A percentile compares a stretch with the other conserved stretches of the same genome.
These are phyloP conservation scores for Alternaria burnsii DNA, from an alignment of 2,329 filamentous ascomycete species.

Conservation along the genomic window DNA sequence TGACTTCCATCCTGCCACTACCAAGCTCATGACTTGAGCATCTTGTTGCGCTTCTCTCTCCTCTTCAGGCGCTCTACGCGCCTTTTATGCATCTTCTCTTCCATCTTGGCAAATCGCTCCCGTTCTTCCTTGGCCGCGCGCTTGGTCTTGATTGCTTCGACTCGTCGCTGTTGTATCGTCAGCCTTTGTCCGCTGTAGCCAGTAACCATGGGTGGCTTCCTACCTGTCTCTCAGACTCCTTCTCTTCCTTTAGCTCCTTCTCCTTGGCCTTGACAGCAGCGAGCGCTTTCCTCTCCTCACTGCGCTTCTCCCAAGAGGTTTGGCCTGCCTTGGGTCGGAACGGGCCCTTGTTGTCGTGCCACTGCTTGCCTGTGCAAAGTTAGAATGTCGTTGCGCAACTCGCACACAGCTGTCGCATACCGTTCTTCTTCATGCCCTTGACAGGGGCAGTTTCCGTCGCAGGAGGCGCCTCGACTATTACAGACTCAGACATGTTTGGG, in stretches of 20 bases:
- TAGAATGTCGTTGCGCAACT: conserved; percentile 17
- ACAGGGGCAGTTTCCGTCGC: conserved; percentile 48
- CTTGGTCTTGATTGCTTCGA: conserved; percentile 84
- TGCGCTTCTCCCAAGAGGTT: conserved; percentile 79
- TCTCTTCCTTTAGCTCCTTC: conserved; percentile 92
- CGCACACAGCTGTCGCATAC: conserved; percentile 55
- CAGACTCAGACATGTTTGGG: conserved; percentile 40
- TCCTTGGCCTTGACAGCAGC: conserved; percentile 89
- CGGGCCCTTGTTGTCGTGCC: conserved; percentile 82
- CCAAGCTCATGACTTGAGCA: conserved; percentile 60
- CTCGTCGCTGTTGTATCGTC: conserved; percentile 66
- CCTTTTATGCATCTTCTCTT: conserved; percentile 97
- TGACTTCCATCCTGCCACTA: neutral
- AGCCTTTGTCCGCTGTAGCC: conserved; percentile 6
- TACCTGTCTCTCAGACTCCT: conserved; percentile 87
- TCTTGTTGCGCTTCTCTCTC: conserved; percentile 95
- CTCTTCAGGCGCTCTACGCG: conserved; percentile 91
- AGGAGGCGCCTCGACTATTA: conserved; percentile 54
- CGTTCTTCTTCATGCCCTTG: conserved; percentile 81
- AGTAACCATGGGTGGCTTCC: conserved; percentile 47
- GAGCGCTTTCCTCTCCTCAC: conserved; percentile 72
- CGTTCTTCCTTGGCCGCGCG: conserved; percentile 90
- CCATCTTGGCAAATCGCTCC: conserved; percentile 91
- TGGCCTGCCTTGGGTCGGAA: conserved; percentile 84
- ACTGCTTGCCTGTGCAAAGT: conserved; percentile 80